Percentiles rank a stretch among this genome's conserved stretches.
Conservation (phyloP, 176 grass and related monocot species). For the Alloteropsis semialata region DNA sequence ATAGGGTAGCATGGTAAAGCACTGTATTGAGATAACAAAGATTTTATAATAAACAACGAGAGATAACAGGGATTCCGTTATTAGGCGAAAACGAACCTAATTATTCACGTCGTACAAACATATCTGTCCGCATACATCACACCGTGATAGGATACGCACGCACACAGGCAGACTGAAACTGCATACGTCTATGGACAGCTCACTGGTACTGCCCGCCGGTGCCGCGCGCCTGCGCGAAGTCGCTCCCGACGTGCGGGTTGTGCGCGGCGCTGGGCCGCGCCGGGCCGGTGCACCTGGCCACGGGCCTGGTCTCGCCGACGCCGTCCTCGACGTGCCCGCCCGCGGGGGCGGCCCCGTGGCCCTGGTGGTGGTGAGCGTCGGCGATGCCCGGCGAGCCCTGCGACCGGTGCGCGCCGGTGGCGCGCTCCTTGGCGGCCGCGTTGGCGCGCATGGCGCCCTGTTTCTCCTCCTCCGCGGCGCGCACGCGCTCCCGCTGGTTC, state of each 20-base stretch:
- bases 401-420: conserved; percentile 19
- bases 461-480: conserved; percentile 28
- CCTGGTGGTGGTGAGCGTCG: neutral
- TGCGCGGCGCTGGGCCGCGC: conserved; percentile 44
- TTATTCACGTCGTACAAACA: too few relatives aligned
- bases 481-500: conserved; percentile 17
- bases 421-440: conserved; percentile 31
- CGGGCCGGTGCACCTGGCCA: conserved; percentile 28
- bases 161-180: too few relatives aligned
- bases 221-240: conserved; percentile 2
- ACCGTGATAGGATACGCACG: too few relatives aligned
- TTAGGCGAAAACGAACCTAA: too few relatives aligned
- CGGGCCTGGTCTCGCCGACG: conserved; percentile 5
- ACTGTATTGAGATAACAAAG: too few relatives aligned
- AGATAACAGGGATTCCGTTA: too few relatives aligned
- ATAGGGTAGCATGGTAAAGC: too few relatives aligned
- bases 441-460: conserved; percentile 10
- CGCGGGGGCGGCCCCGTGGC: neutral
- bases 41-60: too few relatives aligned
- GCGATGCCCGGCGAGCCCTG: conserved; percentile 29
- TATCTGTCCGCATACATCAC: too few relatives aligned
- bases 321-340: conserved; percentile 35
- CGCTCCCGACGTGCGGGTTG: conserved; percentile 37
- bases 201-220: conserved; percentile 47
- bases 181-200: too few relatives aligned